phyloP scores from a whole-genome alignment of 169 alveolate species.

The Eimeria acervulina region DNA sequence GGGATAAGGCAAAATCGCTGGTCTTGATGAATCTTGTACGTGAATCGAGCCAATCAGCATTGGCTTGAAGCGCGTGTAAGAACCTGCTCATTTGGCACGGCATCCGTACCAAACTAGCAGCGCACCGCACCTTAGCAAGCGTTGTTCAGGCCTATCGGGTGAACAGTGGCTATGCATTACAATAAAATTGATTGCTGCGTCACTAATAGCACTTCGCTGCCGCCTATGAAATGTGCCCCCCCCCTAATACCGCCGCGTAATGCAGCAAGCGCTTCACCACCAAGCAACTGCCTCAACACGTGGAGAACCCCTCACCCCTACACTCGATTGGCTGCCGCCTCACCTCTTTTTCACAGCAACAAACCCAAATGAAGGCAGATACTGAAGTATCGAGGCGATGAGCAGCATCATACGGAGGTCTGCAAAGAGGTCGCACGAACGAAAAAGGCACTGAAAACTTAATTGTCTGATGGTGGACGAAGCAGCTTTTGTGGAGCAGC shows the following conservation, averaged over 20 bases:
- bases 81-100: too few relatives aligned
- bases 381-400: conserved; percentile 56
- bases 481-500: background rate
- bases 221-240: background rate
- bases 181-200: background rate
- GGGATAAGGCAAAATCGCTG: background rate
- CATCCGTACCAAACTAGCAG: background rate
- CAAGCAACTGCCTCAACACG: background rate
- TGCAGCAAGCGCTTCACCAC: background rate
- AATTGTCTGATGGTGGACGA: background rate
- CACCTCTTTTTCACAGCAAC: conserved; percentile 74
- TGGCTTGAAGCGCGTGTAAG: too few relatives aligned
- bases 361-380: conserved; percentile 59
- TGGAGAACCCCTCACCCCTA: background rate
- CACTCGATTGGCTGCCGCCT: background rate
- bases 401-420: conserved; percentile 64
- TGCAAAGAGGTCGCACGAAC: conserved; percentile 39
- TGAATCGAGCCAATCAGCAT: background rate
- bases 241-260: background rate
- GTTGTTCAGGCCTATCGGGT: background rate
- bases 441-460: background rate
- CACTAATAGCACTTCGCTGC: background rate
- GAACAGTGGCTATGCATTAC: background rate
- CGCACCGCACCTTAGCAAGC: background rate
- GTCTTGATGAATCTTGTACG: too few relatives aligned